Evolutionary conservation across 73 alveolate genomes (phyloP).

Genomic region (Paramecium caudatum): DNA sequence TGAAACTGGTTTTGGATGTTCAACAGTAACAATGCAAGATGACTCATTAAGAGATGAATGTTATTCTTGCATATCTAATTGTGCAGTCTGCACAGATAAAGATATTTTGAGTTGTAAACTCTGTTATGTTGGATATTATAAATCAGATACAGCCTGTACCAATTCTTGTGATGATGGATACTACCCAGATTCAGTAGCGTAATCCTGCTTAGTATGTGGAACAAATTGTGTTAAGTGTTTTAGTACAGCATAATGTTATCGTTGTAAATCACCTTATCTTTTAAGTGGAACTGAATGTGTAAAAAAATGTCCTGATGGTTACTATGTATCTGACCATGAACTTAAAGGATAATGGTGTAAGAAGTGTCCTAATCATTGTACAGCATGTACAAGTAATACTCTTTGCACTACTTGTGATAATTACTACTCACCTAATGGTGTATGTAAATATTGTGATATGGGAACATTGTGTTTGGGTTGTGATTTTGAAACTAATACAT

Average conservation of each 20-base stretch:
- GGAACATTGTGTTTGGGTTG: conserved; percentile 45
- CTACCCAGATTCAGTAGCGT: neutral
- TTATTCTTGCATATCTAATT: conserved; percentile 13
- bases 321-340: conserved; percentile 31
- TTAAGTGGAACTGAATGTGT: conserved; percentile 45
- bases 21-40: neutral
- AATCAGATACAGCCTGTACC: neutral
- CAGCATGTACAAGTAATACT: conserved; percentile 18
- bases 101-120: neutral
- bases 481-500: neutral
- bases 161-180: conserved; percentile 19
- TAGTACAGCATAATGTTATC: neutral
- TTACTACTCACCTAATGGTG: conserved; percentile 27
- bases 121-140: conserved; percentile 23
- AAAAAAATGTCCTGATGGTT: conserved; percentile 14
- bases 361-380: conserved; percentile 44
- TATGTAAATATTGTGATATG: conserved; percentile 25
- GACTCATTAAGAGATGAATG: conserved; percentile 46
- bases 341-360: conserved; percentile 62
- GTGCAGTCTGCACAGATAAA: conserved; percentile 56
- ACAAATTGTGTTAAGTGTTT: conserved; percentile 7
- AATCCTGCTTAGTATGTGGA: conserved; percentile 14
- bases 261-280: neutral
- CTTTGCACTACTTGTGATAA: conserved; percentile 47
- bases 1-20: conserved; percentile 75